Conservation (phyloP, 768 basidiomycete genomes). For the Scleroderma citrinum region DNA sequence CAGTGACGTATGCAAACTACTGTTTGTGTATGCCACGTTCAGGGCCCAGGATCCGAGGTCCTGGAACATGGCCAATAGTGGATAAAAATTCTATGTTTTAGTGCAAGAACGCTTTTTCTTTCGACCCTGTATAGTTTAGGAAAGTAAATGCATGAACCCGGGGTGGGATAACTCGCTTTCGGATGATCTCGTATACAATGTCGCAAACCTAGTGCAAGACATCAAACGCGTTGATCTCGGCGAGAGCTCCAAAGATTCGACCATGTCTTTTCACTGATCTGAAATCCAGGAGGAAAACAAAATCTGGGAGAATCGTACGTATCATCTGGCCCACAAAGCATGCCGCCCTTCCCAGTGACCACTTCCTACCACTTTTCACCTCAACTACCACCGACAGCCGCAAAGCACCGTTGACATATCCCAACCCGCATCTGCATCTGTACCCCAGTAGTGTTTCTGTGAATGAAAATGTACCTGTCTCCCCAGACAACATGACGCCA, state of each 20-base stretch:
- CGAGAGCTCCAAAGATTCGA: conserved; percentile 3
- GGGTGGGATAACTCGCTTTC: too few species aligned
- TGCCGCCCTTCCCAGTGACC: conserved; percentile 15
- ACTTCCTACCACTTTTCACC: conserved; percentile 18
- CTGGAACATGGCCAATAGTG: neutral
- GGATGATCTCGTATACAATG: neutral
- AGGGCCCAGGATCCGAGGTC: too few species aligned
- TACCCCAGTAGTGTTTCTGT: neutral
- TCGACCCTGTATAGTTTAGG: too few species aligned
- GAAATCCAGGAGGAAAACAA: conserved; percentile 25
- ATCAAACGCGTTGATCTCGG: too few species aligned
- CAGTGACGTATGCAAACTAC: conserved; percentile 27
- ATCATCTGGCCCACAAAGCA: conserved; percentile 18
- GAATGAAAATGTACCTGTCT: neutral
- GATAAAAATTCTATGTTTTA: neutral
- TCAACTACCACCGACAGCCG: conserved; percentile 8
- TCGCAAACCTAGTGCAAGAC: too few species aligned
- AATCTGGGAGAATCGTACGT: conserved; percentile 32
- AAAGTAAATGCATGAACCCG: too few species aligned
- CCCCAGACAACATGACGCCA: too few species aligned
- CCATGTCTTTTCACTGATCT: conserved; percentile 34
- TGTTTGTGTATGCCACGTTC: neutral
- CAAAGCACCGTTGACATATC: too few species aligned
- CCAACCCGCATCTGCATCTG: neutral
- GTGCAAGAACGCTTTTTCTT: too few species aligned